Base-by-base conservation (phyloP, 768 basidiomycete genomes). In the Cyclocybe cylindracea region DNA sequence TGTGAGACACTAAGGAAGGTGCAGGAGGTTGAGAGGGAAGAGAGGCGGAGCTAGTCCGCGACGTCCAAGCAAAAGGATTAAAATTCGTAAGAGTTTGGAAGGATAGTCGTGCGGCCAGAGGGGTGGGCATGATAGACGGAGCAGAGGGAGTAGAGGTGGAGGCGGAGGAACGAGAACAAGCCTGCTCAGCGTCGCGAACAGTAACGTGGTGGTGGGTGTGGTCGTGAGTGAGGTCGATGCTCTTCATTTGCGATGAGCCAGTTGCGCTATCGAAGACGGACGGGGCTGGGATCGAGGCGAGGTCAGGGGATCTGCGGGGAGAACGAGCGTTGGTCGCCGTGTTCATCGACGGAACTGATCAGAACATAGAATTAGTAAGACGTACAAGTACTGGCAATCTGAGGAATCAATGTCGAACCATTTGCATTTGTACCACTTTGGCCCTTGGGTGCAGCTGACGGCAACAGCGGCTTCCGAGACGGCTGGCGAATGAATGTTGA, bases 381-480 rank as follows among this genome's bases (percentile, higher is more conserved):
- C 83, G 78, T 82, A 84, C 85, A 76, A 70, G 71, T 73, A 57
- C 70, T 63, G 65, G 71, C 62, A 67, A 70, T 73, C 64, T 73
- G 75, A 72, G 80, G 77, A 66, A 76, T 76, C 77, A 71, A 75
- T 55, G 72, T 73, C 82, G 82, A 85, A 84, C 84, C 83, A 78
- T 84, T 81, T 78, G 71, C 35, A 55, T 54, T 61, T 53, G 39
- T 39, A 24, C 54, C 46, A 36, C 39, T 48, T 33, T 43, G 52
- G 16, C 34, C 44, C 48, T 58, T 64, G 58, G 54, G 60, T 60
- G 56, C 50, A 58, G 53, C 62, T 66, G 52, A 57, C 43, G 66
- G 51, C 54, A 66, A 58, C 51, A 69, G 57, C 46, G 75, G 69
- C 59, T 70, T 74, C 47, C 74, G 79, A 52, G 60, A 62, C 10